phyloP scores from a whole-genome alignment of 2,329 filamentous ascomycete species.

The Colletotrichum sp. region DNA sequence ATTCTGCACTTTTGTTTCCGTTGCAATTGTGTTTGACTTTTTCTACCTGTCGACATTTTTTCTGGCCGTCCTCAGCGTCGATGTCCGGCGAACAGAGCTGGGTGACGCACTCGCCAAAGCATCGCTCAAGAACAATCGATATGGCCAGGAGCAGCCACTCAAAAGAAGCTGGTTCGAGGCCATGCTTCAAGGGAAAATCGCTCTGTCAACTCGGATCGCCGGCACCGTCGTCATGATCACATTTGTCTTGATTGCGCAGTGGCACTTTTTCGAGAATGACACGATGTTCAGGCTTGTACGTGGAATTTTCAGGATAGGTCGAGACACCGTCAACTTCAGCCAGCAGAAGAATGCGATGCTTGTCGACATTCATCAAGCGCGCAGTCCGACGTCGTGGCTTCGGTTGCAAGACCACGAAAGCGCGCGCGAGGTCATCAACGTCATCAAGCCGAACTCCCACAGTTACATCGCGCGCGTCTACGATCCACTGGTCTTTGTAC shows the following conservation, averaged over 20 bases:
- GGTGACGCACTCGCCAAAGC: slow-evolving; percentile 71
- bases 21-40: slow-evolving; percentile 78
- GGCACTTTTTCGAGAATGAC: slow-evolving; percentile 75
- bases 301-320: slow-evolving; percentile 35
- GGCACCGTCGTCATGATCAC: slow-evolving; percentile 76
- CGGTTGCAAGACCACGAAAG: slow-evolving; percentile 80
- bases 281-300: slow-evolving; percentile 42
- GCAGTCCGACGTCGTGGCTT: slow-evolving; percentile 79
- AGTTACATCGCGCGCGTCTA: slow-evolving; percentile 78
- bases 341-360: slow-evolving; percentile 43
- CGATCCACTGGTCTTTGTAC: slow-evolving; percentile 75
- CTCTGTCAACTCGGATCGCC: slow-evolving; percentile 75
- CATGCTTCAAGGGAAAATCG: slow-evolving; percentile 67
- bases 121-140: slow-evolving; percentile 44
- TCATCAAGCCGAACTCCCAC: slow-evolving; percentile 73
- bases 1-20: slow-evolving; percentile 77
- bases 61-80: slow-evolving; percentile 77
- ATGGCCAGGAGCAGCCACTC: slow-evolving; percentile 34
- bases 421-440: slow-evolving; percentile 76
- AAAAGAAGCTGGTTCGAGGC: slow-evolving; percentile 62
- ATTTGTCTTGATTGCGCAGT: slow-evolving; percentile 76
- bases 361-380: slow-evolving; percentile 72
- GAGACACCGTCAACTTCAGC: slow-evolving; percentile 27
- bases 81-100: slow-evolving; percentile 77
- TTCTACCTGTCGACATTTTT: slow-evolving; percentile 83